Base-by-base conservation (phyloP, 768 basidiomycete species). In the Mycena vitilis region DNA sequence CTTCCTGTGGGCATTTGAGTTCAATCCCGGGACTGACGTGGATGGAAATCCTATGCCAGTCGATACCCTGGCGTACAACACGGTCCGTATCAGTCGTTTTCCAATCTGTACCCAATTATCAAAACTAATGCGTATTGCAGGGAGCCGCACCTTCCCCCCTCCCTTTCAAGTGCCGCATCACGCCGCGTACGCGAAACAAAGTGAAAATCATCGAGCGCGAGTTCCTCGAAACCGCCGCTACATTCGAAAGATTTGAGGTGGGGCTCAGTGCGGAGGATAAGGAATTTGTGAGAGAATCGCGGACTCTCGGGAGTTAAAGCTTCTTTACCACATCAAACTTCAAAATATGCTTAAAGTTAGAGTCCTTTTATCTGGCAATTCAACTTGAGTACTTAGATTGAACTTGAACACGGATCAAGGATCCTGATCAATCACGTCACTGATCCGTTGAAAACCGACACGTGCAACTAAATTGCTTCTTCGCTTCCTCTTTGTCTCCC, bases 1-100 rank as follows among this genome's bases (percentile, higher is more conserved):
- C 40, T n/a, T 57, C 11, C 37, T 57, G 15, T 57, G 56, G 56
- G 56, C 38, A 25, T 57, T 57, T n/a, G 56, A 57, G 22, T 57
- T 57, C 38, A 40, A 57, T 5, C 34, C 53, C 53, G 53, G 1
- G 10, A 36, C 9, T n/a, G 53, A 37, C 53, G 36, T 10, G 36
- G 30, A 34, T 7, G 53, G 36, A 38, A 55, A 55, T 12, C 18
- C 13, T 37, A 15, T 45, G 15, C 44, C 44, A 6, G 15, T 18
- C 3, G 44, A 45, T 18, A 45, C 16, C 18, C 18, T 45, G 6
- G 44, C 44, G 6, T 45, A 45, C 16, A 38, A 37, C 13, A 55
- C 7, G 53, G 18, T 38, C 30, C 13, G 12, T 36, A 55, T 55
- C 34, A 15, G 12, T 37, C 16, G 23, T 23, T 23, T 49, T 49